These are phyloP conservation scores for Tolypocladium tundrense DNA, from an alignment of 2,329 filamentous ascomycete species.

Conservation along the genomic window DNA sequence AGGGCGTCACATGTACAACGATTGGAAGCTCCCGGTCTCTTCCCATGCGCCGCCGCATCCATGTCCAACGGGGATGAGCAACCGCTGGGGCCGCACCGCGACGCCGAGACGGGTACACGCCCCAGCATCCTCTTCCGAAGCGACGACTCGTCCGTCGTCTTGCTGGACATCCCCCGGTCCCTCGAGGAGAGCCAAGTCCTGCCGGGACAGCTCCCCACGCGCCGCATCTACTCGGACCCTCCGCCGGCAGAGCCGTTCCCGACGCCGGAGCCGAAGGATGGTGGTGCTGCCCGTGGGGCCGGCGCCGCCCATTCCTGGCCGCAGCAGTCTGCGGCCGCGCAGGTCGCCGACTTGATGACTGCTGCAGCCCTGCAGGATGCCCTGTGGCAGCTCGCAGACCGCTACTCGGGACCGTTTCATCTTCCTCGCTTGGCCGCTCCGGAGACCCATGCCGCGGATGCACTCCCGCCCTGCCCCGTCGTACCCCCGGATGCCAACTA, in stretches of 20 bases:
- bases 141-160: conserved; percentile 32
- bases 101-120: neutral
- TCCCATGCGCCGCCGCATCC: neutral
- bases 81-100: neutral
- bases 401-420: conserved; percentile 33
- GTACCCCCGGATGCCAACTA: conserved; percentile 33
- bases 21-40: neutral
- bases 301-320: conserved; percentile 16
- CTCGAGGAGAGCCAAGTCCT: conserved; percentile 55
- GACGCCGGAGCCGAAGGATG: conserved; percentile 35
- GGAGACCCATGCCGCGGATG: neutral
- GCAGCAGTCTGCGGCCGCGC: conserved; percentile 30
- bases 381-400: conserved; percentile 23
- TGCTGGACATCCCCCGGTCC: conserved; percentile 62
- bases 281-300: neutral
- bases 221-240: conserved; percentile 34
- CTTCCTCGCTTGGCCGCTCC: conserved; percentile 26
- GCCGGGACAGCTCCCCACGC: conserved; percentile 21
- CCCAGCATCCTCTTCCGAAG: conserved; percentile 23
- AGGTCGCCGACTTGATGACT: conserved; percentile 44
- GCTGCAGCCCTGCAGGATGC: conserved; percentile 34
- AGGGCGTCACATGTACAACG: too few relatives aligned
- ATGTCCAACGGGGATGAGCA: neutral
- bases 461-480: conserved; percentile 8
- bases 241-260: conserved; percentile 34